Evolutionary conservation across 1,284 basidiomycete species (phyloP).

Genomic region (Xanthoconium separans): DNA sequence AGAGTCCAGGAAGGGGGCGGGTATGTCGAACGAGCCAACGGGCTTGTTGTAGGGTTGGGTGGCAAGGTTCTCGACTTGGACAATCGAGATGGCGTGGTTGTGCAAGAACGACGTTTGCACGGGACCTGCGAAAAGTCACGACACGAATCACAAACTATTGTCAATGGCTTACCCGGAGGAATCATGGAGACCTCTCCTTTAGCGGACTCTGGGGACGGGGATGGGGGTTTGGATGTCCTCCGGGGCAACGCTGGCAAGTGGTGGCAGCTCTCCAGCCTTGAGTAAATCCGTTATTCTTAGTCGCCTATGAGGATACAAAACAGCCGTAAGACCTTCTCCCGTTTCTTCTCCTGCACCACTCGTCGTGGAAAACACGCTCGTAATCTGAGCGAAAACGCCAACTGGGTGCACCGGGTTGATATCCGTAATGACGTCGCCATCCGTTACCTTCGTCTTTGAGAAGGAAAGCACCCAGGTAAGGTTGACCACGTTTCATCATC

Average conservation of each 20-base stretch:
- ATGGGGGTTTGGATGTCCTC: constrained; percentile 43
- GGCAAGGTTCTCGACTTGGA: constrained; percentile 83
- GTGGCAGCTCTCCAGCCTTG: constrained; percentile 55
- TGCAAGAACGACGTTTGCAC: constrained; percentile 91
- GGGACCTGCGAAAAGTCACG: constrained; percentile 41
- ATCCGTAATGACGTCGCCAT: constrained; percentile 92
- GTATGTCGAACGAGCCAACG: too few species aligned
- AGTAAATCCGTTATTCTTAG: constrained; percentile 90
- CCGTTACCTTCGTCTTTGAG: constrained; percentile 93
- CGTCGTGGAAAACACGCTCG: constrained; percentile 84
- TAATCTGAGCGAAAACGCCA: constrained; percentile 98
- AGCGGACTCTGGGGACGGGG: constrained; percentile 37
- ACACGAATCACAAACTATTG: background rate
- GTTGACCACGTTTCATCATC: constrained; percentile 95
- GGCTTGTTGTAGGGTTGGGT: constrained; percentile 87
- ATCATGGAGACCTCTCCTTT: constrained; percentile 18
- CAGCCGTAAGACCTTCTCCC: constrained; percentile 91
- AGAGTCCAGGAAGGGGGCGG: too few species aligned
- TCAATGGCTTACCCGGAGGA: constrained; percentile 13
- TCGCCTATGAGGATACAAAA: constrained; percentile 92
- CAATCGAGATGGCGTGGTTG: constrained; percentile 86
- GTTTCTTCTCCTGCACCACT: constrained; percentile 60
- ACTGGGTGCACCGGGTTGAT: constrained; percentile 89
- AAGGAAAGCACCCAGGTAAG: constrained; percentile 96
- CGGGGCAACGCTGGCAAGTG: constrained; percentile 48